A percentile compares a stretch with the other conserved stretches of the same genome.
These are phyloP conservation scores for Silene coronaria DNA, from an alignment of 179 eudicot genomes.

Conservation along the genomic window DNA sequence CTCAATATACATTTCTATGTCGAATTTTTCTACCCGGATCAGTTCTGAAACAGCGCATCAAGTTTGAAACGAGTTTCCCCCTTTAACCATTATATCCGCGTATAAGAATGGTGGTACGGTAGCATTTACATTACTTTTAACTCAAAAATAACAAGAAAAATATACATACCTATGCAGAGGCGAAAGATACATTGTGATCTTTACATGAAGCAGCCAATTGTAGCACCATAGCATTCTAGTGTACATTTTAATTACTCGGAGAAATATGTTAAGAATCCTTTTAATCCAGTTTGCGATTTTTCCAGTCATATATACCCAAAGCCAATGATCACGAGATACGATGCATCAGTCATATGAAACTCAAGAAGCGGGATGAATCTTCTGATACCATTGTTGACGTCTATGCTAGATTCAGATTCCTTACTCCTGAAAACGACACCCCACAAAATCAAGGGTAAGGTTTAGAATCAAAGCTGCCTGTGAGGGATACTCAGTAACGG, in stretches of 20 bases:
- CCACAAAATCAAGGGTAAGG: conserved; percentile 8
- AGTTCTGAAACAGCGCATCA: background rate
- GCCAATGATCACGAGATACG: conserved; percentile 8
- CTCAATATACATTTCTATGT: no score
- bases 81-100: no score
- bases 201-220: conserved; percentile 9
- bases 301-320: conserved; percentile 8
- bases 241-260: conserved; percentile 7
- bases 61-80: no score
- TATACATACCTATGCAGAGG: conserved; percentile 13
- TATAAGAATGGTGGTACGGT: background rate
- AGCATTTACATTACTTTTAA: conserved; percentile 6
- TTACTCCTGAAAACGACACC: conserved; percentile 25
- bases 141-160: conserved; percentile 5
- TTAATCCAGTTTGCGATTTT: background rate
- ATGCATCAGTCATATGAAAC: conserved; percentile 16
- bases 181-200: background rate
- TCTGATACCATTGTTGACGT: background rate
- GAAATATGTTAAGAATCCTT: conserved; percentile 14
- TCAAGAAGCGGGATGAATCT: background rate
- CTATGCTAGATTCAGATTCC: conserved; percentile 13
- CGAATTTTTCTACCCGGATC: no score
- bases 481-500: no score
- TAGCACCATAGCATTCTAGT: conserved; percentile 2
- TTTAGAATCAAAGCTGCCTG: conserved; percentile 1